Conservation (phyloP, 352 stramenopile genomes). For the Phytophthora gonapodyides region DNA sequence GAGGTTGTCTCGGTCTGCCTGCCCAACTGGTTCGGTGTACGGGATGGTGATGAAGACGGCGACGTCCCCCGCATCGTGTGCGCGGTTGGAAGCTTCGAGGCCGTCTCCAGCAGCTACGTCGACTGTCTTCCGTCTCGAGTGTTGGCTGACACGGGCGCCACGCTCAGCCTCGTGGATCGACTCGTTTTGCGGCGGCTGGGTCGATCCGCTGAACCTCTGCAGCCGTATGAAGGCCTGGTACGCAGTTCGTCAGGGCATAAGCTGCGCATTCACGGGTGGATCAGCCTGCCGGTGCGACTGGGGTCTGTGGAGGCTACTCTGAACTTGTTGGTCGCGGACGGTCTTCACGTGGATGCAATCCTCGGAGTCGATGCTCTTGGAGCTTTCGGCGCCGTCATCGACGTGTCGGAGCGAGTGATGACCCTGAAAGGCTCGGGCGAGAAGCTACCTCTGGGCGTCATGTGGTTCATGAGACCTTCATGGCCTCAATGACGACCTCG, state of each 20-base stretch:
- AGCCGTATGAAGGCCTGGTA: not conserved
- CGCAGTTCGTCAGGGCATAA: not conserved
- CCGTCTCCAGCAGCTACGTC: not conserved
- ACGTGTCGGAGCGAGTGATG: conserved; percentile 4
- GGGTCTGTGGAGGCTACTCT: not conserved
- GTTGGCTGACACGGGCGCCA: conserved; percentile 4
- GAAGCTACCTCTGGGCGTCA: not conserved
- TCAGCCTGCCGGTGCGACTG: not conserved
- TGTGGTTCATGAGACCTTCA: conserved; percentile 1
- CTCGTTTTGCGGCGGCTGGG: not conserved
- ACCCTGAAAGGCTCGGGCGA: not conserved
- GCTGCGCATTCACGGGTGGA: not conserved
- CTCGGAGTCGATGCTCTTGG: conserved; percentile 3
- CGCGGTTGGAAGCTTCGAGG: not conserved
- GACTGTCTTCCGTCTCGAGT: not conserved
- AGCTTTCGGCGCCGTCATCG: not conserved
- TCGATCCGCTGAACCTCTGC: not conserved
- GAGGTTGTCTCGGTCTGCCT: no score
- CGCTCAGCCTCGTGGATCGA: conserved; percentile 1
- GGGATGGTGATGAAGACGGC: no score
- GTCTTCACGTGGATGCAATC: not conserved
- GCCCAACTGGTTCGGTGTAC: no score
- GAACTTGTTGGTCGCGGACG: not conserved
- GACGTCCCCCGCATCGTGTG: no score
- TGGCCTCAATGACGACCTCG: not conserved